Conservation (phyloP, 805 yeast species). For the Wickerhamomyces queroliae region DNA sequence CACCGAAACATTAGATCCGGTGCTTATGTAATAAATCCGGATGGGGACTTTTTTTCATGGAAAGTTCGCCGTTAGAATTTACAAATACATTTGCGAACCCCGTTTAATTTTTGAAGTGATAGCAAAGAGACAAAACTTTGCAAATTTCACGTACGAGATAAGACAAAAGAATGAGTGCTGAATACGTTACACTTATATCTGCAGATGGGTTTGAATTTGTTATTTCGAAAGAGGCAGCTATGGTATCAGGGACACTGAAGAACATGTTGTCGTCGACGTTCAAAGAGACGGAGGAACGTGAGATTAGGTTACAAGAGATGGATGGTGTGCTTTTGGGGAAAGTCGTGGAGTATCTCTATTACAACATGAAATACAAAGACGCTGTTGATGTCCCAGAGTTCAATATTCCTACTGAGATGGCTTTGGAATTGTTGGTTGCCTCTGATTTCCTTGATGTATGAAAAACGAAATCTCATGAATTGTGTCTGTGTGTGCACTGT, state of each 20-base stretch:
- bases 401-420: slow-evolving; percentile 89
- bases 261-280: slow-evolving; percentile 52
- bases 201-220: slow-evolving; percentile 62
- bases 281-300: slow-evolving; percentile 53
- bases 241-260: slow-evolving; percentile 57
- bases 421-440: slow-evolving; percentile 84
- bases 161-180: not conserved
- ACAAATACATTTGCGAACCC: no score
- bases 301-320: slow-evolving; percentile 54
- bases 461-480: not conserved
- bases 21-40: no score
- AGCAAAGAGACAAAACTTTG: not conserved
- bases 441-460: slow-evolving; percentile 81
- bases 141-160: not conserved
- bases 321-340: slow-evolving; percentile 69
- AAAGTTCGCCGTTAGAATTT: no score
- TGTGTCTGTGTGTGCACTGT: no score
- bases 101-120: no score
- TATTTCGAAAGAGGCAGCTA: slow-evolving; percentile 68
- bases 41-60: no score
- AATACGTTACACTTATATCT: slow-evolving; percentile 63
- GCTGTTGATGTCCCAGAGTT: slow-evolving; percentile 73
- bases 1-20: no score
- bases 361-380: slow-evolving; percentile 61
- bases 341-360: slow-evolving; percentile 80